These are phyloP conservation scores for Microthlaspi erraticum DNA, from an alignment of 345 rosid genomes.

Conservation along the genomic window DNA sequence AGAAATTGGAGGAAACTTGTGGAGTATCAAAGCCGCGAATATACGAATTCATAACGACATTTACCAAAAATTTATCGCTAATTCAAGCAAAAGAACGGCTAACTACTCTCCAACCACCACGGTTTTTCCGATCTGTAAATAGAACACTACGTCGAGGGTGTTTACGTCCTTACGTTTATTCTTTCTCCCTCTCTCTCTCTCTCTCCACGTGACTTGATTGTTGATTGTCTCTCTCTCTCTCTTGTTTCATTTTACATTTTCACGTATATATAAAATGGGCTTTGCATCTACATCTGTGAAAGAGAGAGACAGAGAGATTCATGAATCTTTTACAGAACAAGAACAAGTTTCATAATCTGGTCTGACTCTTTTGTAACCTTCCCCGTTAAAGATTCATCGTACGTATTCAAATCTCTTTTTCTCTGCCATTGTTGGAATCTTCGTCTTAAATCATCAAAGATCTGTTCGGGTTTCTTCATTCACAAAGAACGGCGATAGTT, in stretches of 20 bases:
- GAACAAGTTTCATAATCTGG: conserved; percentile 39
- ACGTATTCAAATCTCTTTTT: conserved; percentile 12
- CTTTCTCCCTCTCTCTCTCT: conserved; percentile 1
- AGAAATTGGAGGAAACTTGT: conserved; percentile 28
- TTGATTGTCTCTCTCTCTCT: too few species aligned
- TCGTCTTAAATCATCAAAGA: conserved; percentile 13
- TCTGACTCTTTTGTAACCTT: conserved; percentile 38
- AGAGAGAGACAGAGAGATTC: conserved; percentile 31
- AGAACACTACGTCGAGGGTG: conserved; percentile 22
- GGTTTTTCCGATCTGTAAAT: conserved; percentile 29
- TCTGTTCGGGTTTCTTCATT: not conserved
- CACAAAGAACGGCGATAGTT: not conserved
- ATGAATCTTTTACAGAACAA: conserved; percentile 45
- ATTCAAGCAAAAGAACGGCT: conserved; percentile 30
- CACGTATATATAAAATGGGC: conserved; percentile 12
- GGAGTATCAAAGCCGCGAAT: not conserved
- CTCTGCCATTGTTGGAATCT: conserved; percentile 32
- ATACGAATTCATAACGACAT: conserved; percentile 28
- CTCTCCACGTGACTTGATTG: conserved; percentile 42
- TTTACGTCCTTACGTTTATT: not conserved
- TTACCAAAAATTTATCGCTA: conserved; percentile 34
- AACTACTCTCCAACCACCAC: conserved; percentile 46
- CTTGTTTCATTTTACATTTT: conserved; percentile 6
- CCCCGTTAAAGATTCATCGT: conserved; percentile 33
- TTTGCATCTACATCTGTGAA: conserved; percentile 31